Conservation (phyloP, 495 filamentous ascomycete species). For the Tuber aestivum region DNA sequence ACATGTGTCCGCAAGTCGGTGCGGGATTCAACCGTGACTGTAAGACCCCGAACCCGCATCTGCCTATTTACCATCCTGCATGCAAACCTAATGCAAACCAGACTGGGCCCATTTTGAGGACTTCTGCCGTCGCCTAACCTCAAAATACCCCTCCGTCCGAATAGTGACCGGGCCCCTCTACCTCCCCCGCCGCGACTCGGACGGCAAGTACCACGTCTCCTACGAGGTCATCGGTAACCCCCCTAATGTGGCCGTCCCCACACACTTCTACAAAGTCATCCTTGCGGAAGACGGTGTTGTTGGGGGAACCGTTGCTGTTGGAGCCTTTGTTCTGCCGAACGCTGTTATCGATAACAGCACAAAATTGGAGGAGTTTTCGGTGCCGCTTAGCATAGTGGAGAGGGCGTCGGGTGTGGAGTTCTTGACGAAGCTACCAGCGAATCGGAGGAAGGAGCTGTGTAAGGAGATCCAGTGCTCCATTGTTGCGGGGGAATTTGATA, state of each 20-base stretch:
- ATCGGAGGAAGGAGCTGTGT: slow-evolving; percentile 73
- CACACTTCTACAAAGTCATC: slow-evolving; percentile 98
- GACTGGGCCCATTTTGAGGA: slow-evolving; percentile 98
- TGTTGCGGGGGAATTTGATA: slow-evolving; percentile 68
- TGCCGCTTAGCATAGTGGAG: slow-evolving; percentile 87
- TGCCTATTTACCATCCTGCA: neutral
- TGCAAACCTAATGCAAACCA: slow-evolving; percentile 38
- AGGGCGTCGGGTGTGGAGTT: slow-evolving; percentile 88
- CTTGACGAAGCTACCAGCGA: slow-evolving; percentile 64
- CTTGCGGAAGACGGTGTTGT: slow-evolving; percentile 77
- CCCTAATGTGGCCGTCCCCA: slow-evolving; percentile 91
- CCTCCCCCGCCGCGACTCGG: slow-evolving; percentile 67
- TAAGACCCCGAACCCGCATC: neutral
- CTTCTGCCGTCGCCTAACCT: slow-evolving; percentile 78
- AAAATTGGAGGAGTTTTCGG: slow-evolving; percentile 81
- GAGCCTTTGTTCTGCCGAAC: slow-evolving; percentile 93
- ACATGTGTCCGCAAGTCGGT: slow-evolving; percentile 98
- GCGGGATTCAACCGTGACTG: slow-evolving; percentile 91
- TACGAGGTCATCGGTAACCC: slow-evolving; percentile 97
- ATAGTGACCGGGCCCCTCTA: slow-evolving; percentile 93
- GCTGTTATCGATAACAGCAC: slow-evolving; percentile 81
- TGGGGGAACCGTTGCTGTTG: slow-evolving; percentile 74
- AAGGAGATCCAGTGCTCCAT: slow-evolving; percentile 75
- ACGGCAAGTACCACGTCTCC: slow-evolving; percentile 88
- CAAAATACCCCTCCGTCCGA: slow-evolving; percentile 74